These are phyloP conservation scores for Mariannaea elegans DNA, from an alignment of 2,329 filamentous ascomycete genomes.

Conservation along the genomic window DNA sequence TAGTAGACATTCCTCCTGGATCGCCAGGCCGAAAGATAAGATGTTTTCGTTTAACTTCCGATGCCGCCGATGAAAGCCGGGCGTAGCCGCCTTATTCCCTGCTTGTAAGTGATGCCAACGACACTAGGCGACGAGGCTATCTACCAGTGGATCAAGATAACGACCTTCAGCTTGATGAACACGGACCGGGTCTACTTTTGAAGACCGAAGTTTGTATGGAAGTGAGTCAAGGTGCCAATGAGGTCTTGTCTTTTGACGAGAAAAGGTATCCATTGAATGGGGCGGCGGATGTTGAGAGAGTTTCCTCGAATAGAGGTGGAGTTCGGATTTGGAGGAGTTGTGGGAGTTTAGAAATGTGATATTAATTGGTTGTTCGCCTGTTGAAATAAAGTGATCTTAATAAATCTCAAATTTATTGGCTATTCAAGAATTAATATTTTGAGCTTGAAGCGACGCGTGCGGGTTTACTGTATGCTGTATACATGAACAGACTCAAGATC, in stretches of 20 bases:
- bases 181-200: not conserved
- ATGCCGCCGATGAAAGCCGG: conserved; percentile 5
- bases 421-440: too few relatives aligned
- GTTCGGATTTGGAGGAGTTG: not conserved
- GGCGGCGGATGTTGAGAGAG: not conserved
- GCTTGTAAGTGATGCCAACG: not conserved
- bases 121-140: conserved; percentile 6
- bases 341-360: not conserved
- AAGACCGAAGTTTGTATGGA: not conserved
- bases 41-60: not conserved
- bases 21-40: too few relatives aligned
- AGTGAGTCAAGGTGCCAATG: not conserved
- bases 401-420: too few relatives aligned
- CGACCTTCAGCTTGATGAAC: not conserved
- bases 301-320: not conserved
- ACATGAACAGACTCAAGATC: not conserved
- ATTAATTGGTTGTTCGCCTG: not conserved
- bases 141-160: conserved; percentile 4
- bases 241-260: not conserved
- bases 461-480: not conserved
- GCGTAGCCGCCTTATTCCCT: conserved; percentile 6
- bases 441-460: not conserved
- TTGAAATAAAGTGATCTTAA: not conserved
- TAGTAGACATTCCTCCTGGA: too few relatives aligned
- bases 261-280: not conserved